phyloP scores from a whole-genome alignment of 2,329 filamentous ascomycete species.

The Scytalidium sp. region DNA sequence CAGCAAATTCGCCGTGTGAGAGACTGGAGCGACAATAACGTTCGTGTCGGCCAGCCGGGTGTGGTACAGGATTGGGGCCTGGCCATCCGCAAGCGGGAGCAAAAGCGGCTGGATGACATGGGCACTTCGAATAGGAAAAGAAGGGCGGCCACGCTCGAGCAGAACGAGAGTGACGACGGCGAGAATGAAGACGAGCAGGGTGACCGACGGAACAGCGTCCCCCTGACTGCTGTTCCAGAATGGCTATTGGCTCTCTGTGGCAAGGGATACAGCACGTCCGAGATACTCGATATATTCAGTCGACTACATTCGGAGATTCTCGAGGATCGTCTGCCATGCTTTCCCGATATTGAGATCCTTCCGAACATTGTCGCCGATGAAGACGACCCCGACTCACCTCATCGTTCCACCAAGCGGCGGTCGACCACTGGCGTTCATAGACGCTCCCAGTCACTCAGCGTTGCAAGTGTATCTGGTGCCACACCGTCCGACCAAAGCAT shows the following conservation, averaged over 20 bases:
- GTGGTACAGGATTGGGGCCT: constrained; percentile 60
- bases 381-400: constrained; percentile 24
- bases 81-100: constrained; percentile 61
- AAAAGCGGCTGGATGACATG: constrained; percentile 49
- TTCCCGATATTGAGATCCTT: constrained; percentile 37
- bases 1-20: constrained; percentile 61
- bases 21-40: constrained; percentile 56
- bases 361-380: constrained; percentile 30
- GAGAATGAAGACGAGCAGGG: constrained; percentile 19
- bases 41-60: constrained; percentile 31
- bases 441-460: constrained; percentile 28
- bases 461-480: constrained; percentile 3
- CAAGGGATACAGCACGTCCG: constrained; percentile 29
- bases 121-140: constrained; percentile 22
- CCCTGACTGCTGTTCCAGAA: constrained; percentile 28
- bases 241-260: constrained; percentile 28
- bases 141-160: constrained; percentile 18
- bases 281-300: constrained; percentile 33
- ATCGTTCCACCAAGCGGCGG: constrained; percentile 22
- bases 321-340: constrained; percentile 29
- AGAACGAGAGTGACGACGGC: constrained; percentile 17
- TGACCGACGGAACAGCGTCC: constrained; percentile 13
- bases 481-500: background rate
- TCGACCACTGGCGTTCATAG: constrained; percentile 17
- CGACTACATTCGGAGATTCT: constrained; percentile 31